phyloP scores from a whole-genome alignment of 495 filamentous ascomycete species.

The Penicillium bialowiezense region DNA sequence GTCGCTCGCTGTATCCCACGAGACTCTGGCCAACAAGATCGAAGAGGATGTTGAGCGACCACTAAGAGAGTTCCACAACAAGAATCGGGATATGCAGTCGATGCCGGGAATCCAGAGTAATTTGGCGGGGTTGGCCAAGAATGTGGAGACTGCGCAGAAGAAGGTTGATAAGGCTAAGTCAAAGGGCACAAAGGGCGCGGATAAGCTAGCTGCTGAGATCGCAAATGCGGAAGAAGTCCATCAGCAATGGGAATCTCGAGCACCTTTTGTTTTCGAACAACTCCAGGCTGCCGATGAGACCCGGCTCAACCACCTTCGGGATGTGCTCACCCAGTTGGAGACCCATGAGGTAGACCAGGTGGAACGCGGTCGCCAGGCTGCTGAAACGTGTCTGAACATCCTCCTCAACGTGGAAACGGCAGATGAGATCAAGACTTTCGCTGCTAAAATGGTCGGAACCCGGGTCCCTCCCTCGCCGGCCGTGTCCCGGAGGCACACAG shows the following conservation, averaged over 20 bases:
- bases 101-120: constrained; percentile 83
- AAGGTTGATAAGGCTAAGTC: constrained; percentile 81
- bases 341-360: constrained; percentile 91
- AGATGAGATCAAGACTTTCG: constrained; percentile 88
- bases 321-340: constrained; percentile 86
- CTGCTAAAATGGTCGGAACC: constrained; percentile 46
- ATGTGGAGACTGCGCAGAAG: constrained; percentile 79
- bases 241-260: constrained; percentile 91
- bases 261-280: constrained; percentile 92
- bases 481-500: constrained; percentile 15
- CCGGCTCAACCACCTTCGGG: constrained; percentile 85
- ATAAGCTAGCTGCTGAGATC: constrained; percentile 74
- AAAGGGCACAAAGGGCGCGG: constrained; percentile 75
- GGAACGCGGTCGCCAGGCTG: constrained; percentile 68
- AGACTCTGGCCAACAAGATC: constrained; percentile 76
- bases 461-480: constrained; percentile 13
- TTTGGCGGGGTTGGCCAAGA: constrained; percentile 74
- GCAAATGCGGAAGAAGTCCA: constrained; percentile 71
- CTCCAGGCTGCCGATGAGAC: constrained; percentile 89
- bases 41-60: constrained; percentile 89
- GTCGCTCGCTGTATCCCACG: constrained; percentile 78
- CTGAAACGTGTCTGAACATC: constrained; percentile 78
- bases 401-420: constrained; percentile 85
- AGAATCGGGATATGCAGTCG: constrained; percentile 78
- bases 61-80: constrained; percentile 66